Percentiles rank a stretch among this genome's conserved stretches.
Conservation (phyloP, 2,329 filamentous ascomycete genomes). For the Ceratocystis alfenasii region DNA sequence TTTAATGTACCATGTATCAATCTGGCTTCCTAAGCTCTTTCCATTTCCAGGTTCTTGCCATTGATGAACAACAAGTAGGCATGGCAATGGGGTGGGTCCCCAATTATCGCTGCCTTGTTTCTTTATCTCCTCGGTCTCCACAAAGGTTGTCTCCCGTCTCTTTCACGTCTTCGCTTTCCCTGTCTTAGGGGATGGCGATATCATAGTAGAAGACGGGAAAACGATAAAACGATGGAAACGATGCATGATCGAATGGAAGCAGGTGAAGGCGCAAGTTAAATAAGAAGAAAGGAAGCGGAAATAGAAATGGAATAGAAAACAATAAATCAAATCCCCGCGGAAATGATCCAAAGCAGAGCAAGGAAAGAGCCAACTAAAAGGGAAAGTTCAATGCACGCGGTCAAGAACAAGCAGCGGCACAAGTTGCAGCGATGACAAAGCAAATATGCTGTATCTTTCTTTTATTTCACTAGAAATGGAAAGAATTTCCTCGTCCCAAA, state of each 20-base stretch:
- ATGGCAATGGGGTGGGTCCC: not conserved
- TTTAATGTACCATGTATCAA: not conserved
- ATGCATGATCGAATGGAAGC: too few species aligned
- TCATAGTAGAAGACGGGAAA: not conserved
- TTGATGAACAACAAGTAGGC: not conserved
- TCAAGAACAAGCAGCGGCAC: not conserved
- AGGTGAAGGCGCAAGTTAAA: not conserved
- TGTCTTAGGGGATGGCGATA: not conserved
- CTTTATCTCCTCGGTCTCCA: not conserved
- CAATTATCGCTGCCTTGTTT: not conserved
- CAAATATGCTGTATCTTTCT: too few species aligned
- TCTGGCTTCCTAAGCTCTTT: not conserved
- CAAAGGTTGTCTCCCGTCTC: not conserved
- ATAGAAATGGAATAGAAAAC: not conserved
- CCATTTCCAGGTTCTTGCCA: not conserved
- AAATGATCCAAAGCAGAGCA: not conserved
- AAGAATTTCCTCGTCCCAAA: too few species aligned
- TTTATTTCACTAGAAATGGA: too few species aligned
- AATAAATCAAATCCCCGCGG: too few species aligned
- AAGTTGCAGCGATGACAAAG: too few species aligned
- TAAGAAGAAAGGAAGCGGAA: not conserved
- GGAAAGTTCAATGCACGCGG: not conserved
- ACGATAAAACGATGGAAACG: not conserved
- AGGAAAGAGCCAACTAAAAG: too few species aligned
- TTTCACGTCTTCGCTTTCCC: not conserved